Conservation (phyloP, 106 monocot species). For the Amphibolis antarctica region DNA sequence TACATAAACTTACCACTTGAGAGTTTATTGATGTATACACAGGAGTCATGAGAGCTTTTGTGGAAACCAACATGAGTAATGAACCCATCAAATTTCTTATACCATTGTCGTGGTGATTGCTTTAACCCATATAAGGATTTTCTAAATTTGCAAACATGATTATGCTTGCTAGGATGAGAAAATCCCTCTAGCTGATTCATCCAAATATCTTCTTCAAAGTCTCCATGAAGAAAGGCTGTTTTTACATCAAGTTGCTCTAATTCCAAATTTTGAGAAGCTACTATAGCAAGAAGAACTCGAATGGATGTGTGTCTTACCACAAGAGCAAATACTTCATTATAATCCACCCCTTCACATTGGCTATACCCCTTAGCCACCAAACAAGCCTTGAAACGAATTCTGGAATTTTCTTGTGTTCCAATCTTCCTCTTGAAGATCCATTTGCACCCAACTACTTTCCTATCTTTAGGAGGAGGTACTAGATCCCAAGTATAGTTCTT, state of each 20-base stretch:
- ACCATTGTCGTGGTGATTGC: too few relatives aligned
- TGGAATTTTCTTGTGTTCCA: background rate
- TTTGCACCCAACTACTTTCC: background rate
- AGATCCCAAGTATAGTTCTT: background rate
- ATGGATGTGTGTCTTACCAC: background rate
- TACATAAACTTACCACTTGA: too few relatives aligned
- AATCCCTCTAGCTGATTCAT: background rate
- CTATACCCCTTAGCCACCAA: background rate
- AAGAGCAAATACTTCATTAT: background rate
- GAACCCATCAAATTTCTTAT: too few relatives aligned
- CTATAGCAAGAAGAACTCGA: background rate
- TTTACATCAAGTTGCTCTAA: background rate
- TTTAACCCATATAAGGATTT: too few relatives aligned
- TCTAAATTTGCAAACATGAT: too few relatives aligned
- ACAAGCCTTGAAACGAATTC: background rate
- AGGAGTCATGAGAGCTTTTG: too few relatives aligned
- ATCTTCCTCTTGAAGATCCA: background rate
- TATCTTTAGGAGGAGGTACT: background rate
- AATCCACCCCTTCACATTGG: background rate
- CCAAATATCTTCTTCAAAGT: background rate
- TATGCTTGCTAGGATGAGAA: too few relatives aligned
- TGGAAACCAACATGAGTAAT: too few relatives aligned
- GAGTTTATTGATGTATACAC: too few relatives aligned
- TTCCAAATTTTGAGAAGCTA: background rate
- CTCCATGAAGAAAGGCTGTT: background rate